Evolutionary conservation across 169 alveolate species (phyloP), one percentile per base, ranked within the genome.

Genomic region (Plasmodium vivax): DNA sequence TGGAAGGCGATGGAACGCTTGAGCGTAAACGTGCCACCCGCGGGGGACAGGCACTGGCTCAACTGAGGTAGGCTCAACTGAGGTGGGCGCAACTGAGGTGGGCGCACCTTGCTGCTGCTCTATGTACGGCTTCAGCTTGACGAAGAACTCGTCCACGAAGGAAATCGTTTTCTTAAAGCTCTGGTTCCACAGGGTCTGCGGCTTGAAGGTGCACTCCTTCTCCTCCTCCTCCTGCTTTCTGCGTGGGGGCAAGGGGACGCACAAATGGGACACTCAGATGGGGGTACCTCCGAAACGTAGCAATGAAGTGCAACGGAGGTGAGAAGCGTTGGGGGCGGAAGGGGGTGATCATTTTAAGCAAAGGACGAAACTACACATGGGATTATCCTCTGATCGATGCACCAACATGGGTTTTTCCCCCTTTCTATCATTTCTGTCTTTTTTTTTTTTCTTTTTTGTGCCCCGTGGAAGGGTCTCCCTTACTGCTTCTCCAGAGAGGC

Each of bases 181-280:
- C 72, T 85, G 93, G 16, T 85, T 85, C 93, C 93, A 85, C 43
- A 85, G 68, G 23, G 93, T 85, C 36, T 85, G 93, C 3, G 93
- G 93, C 82, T 85, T 85, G 71, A 85, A 85, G 16, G 93, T 85
- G 81, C 93, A 85, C 71, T 85, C 93, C 38, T 85, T 85, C 45
- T 85, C 93, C 27, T 85, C 93, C 56, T 85, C 93, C 47, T 85
- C 93, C 27, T 85, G 93, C 45, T 85, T 85, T 77, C 93, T 85
- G 41, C 23, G 80, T 38, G 43, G 54, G 8, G 14, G 34, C 5
- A 84, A 8, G 62, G 62, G 62, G 2, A 51, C 23, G 14, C 62
- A 51, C n/a, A n/a, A n/a, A n/a, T n/a, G n/a, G n/a, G n/a, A n/a
- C n/a, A n/a, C n/a, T n/a, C n/a, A n/a, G n/a, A 51, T 51, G 62